Percentiles rank a stretch among this genome's conserved stretches.
Conservation (phyloP, 768 basidiomycete genomes). For the Kwoniella dendrophila region DNA sequence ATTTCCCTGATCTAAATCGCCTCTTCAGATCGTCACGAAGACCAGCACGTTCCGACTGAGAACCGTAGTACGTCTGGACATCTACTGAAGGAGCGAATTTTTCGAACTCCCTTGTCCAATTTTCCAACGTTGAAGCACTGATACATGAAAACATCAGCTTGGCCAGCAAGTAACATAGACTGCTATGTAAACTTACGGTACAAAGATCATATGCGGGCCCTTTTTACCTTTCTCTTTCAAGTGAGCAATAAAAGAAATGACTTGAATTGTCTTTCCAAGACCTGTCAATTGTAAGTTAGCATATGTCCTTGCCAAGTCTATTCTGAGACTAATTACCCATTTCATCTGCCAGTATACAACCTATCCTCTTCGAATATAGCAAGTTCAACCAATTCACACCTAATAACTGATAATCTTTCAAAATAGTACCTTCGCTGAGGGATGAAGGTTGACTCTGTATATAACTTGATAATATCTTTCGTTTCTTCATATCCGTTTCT, state of each 20-base stretch:
- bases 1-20: slow-evolving; percentile 63
- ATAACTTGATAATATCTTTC: slow-evolving; percentile 61
- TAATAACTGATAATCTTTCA: slow-evolving; percentile 96
- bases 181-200: slow-evolving; percentile 69
- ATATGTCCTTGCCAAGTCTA: not conserved
- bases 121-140: slow-evolving; percentile 93
- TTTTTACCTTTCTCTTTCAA: slow-evolving; percentile 74
- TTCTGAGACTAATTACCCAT: slow-evolving; percentile 70
- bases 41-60: slow-evolving; percentile 77
- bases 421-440: slow-evolving; percentile 67
- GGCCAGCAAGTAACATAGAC: not conserved
- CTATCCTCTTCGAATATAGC: slow-evolving; percentile 74
- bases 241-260: slow-evolving; percentile 92
- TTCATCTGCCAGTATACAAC: slow-evolving; percentile 97
- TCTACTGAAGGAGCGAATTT: slow-evolving; percentile 83
- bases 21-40: slow-evolving; percentile 74
- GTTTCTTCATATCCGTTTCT: slow-evolving; percentile 47
- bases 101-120: slow-evolving; percentile 96
- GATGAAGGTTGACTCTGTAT: slow-evolving; percentile 72
- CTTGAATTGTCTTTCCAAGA: slow-evolving; percentile 97
- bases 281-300: slow-evolving; percentile 60
- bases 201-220: slow-evolving; percentile 90
- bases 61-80: slow-evolving; percentile 90
- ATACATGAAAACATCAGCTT: not conserved
- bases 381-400: slow-evolving; percentile 98